phyloP scores from a whole-genome alignment of 257 asterid genomes.

The Dorcoceras hygrometricum region DNA sequence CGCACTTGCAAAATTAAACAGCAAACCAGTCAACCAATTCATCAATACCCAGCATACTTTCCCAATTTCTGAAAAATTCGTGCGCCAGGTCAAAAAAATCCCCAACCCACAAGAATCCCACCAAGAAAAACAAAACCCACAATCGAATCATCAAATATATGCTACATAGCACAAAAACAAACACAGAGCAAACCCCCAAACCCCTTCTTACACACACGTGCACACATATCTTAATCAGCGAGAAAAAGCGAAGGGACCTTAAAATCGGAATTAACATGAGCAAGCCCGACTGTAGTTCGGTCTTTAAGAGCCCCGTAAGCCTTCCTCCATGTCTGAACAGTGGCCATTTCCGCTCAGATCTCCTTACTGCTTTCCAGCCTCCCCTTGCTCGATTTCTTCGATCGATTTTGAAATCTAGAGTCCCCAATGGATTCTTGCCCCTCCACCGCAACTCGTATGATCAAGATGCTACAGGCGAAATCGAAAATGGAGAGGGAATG shows the following conservation, averaged over 20 bases:
- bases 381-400: constrained; percentile 12
- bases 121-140: constrained; percentile 3
- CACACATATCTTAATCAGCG: neutral
- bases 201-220: neutral
- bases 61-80: neutral
- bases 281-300: constrained; percentile 83
- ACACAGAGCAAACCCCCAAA: neutral
- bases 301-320: constrained; percentile 91
- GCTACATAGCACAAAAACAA: constrained; percentile 15
- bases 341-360: constrained; percentile 59
- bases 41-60: neutral
- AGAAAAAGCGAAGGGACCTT: constrained; percentile 43
- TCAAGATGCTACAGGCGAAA: neutral
- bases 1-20: constrained; percentile 18
- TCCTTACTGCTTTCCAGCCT: constrained; percentile 17
- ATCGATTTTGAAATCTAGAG: neutral
- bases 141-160: constrained; percentile 14
- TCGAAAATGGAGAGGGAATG: neutral
- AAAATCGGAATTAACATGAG: constrained; percentile 92
- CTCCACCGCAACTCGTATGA: neutral
- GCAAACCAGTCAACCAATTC: neutral
- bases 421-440: neutral
- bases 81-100: neutral
- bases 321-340: constrained; percentile 76
- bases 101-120: neutral